Percentiles rank a stretch among this genome's conserved stretches.
Evolutionary conservation across 2,329 filamentous ascomycete species (phyloP).

Genomic region (Sarocladiaceae sp.): DNA sequence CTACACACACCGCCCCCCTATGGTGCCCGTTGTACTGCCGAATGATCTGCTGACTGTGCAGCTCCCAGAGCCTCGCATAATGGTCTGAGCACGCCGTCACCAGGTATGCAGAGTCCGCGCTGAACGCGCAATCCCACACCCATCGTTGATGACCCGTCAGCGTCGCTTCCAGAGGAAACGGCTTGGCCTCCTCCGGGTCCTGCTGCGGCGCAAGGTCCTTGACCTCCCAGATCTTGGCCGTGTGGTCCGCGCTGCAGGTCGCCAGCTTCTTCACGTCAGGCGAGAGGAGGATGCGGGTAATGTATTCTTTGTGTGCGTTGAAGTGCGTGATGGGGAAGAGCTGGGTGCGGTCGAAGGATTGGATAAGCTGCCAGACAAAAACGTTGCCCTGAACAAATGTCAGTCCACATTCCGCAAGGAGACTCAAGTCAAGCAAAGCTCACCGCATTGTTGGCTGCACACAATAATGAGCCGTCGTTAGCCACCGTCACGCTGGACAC

Average conservation of each 20-base stretch:
- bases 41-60: constrained; percentile 80
- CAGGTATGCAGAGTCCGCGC: constrained; percentile 84
- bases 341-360: constrained; percentile 73
- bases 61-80: constrained; percentile 87
- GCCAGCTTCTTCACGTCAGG: constrained; percentile 92
- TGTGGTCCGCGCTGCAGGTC: constrained; percentile 88
- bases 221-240: constrained; percentile 94
- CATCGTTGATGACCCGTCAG: constrained; percentile 87
- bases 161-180: constrained; percentile 77
- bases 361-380: constrained; percentile 92
- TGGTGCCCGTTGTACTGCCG: constrained; percentile 95
- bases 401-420: neutral
- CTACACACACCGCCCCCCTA: constrained; percentile 84
- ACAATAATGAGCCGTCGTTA: constrained; percentile 85
- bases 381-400: constrained; percentile 69
- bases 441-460: constrained; percentile 87
- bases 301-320: constrained; percentile 84
- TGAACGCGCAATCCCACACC: constrained; percentile 98
- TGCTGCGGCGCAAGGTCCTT: constrained; percentile 53
- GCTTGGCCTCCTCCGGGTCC: constrained; percentile 38
- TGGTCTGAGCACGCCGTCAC: constrained; percentile 93
- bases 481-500: constrained; percentile 94
- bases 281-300: constrained; percentile 84
- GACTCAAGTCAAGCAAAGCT: constrained; percentile 17
- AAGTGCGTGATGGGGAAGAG: constrained; percentile 85